Evolutionary conservation across 2,329 filamentous ascomycete genomes (phyloP).

Genomic region (Penicillium glabrum): DNA sequence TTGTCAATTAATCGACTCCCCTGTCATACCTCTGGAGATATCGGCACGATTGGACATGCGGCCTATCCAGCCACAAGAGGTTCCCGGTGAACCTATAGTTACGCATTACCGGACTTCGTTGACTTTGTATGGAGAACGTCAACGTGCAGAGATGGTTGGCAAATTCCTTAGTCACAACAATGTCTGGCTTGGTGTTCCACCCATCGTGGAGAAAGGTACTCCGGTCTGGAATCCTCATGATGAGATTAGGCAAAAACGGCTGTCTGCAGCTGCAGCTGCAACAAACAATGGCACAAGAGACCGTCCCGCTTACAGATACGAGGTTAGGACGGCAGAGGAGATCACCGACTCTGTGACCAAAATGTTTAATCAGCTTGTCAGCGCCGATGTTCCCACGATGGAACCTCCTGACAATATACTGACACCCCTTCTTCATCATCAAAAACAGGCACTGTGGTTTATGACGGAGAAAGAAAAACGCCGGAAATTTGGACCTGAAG

Average conservation of each 20-base stretch:
- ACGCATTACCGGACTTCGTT: constrained; percentile 65
- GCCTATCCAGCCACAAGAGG: constrained; percentile 63
- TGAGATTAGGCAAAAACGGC: constrained; percentile 44
- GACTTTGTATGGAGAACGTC: constrained; percentile 75
- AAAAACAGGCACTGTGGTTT: constrained; percentile 87
- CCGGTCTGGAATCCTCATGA: constrained; percentile 76
- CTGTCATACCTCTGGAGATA: constrained; percentile 64
- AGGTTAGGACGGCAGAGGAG: constrained; percentile 74
- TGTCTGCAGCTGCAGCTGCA: constrained; percentile 32
- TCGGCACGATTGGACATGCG: constrained; percentile 70
- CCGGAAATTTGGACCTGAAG: constrained; percentile 57
- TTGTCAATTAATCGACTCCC: constrained; percentile 69
- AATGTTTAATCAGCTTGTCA: constrained; percentile 82
- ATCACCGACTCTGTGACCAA: constrained; percentile 79
- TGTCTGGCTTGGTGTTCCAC: constrained; percentile 66
- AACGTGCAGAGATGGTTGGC: constrained; percentile 65
- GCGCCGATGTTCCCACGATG: constrained; percentile 71
- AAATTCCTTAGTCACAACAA: constrained; percentile 64
- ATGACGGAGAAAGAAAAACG: constrained; percentile 76
- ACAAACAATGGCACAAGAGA: constrained; percentile 16
- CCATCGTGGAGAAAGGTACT: constrained; percentile 66
- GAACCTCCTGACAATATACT: constrained; percentile 63
- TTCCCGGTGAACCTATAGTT: constrained; percentile 62
- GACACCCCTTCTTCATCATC: constrained; percentile 75
- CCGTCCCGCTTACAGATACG: constrained; percentile 33